Base-by-base conservation (phyloP, 1,284 basidiomycete genomes). In the Ustilago cynodontis region DNA sequence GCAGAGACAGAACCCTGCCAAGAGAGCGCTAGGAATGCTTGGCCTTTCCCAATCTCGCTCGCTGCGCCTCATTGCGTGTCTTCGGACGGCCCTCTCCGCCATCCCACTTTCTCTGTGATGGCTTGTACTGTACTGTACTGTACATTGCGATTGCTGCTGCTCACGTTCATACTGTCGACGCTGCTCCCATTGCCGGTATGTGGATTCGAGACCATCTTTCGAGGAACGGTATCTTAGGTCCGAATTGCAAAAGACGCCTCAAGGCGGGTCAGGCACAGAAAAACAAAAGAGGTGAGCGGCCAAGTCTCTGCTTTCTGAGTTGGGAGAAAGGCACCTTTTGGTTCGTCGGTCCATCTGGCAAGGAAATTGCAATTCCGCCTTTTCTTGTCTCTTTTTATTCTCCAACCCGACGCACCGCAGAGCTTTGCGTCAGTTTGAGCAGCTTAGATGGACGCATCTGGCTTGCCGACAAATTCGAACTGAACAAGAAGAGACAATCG, bases 11-110 rank as follows among this genome's bases (percentile, higher is more conserved):
- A 43, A 54, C 51, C 43, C 57, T 69, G 61, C 66, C 66, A 69
- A 69, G 66, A 59, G 35, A 33, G 51, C 45, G 20, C 66, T 59
- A 69, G 59, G 59, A 54, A 61, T 61, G 59, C 59, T 61, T 61
- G 59, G 59, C 59, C 52, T 16, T n/a, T 26, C 20, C 35, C 22
- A 14, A 26, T 41, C 54, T n/a, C 37, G n/a, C n/a, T n/a, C n/a
- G n/a, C n/a, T n/a, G n/a, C n/a, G n/a, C n/a, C n/a, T n/a, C n/a
- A n/a, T n/a, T n/a, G n/a, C n/a, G n/a, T n/a, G n/a, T n/a, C n/a
- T n/a, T 49, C 47, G 47, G 28, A 28, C 3, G 24, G 10, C 24
- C 47, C 47, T 49, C 26, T 28, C 47, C 47, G 13, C 8, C 43
- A 22, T 47, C 2, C 41, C 6, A 20, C 41, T 43, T 14, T 43